Evolutionary conservation across 805 yeast species (phyloP).

Genomic region (Starmerella apicola): DNA sequence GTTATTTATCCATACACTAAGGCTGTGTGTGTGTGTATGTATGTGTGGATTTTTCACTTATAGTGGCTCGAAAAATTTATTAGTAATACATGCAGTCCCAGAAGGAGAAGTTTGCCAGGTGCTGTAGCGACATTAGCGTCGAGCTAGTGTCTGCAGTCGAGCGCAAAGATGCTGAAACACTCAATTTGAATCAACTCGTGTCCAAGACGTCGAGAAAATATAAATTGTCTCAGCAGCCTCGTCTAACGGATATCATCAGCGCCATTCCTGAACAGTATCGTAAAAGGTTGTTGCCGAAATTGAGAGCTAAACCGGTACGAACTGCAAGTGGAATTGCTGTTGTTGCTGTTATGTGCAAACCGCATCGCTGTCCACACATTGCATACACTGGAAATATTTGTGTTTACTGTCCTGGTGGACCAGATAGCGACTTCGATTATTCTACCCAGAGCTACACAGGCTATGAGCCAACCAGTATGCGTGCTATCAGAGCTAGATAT

Average conservation of each 20-base stretch:
- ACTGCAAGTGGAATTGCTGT: slow-evolving; percentile 99
- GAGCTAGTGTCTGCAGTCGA: slow-evolving; percentile 72
- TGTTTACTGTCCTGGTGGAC: slow-evolving; percentile 98
- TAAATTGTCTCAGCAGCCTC: slow-evolving; percentile 81
- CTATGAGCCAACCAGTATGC: slow-evolving; percentile 96
- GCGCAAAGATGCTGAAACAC: slow-evolving; percentile 45
- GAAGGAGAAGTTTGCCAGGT: slow-evolving; percentile 80
- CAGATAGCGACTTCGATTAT: slow-evolving; percentile 95
- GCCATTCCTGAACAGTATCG: slow-evolving; percentile 95
- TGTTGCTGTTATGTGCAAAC: slow-evolving; percentile 98
- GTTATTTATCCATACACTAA: too few species aligned
- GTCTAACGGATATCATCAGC: slow-evolving; percentile 85
- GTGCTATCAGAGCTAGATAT: slow-evolving; percentile 96
- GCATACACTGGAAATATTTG: slow-evolving; percentile 98
- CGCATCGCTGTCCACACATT: slow-evolving; percentile 97
- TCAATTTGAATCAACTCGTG: slow-evolving; percentile 82
- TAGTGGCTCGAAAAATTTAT: neutral
- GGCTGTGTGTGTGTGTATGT: too few species aligned
- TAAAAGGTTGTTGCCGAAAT: slow-evolving; percentile 78
- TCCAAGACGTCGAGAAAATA: slow-evolving; percentile 78
- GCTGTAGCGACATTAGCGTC: slow-evolving; percentile 83
- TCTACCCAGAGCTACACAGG: slow-evolving; percentile 98
- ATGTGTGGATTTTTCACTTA: neutral
- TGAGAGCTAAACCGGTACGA: slow-evolving; percentile 97
- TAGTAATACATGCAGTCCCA: slow-evolving; percentile 12